These are phyloP conservation scores for Debaryomyces singareniensis DNA, from an alignment of 1,139 yeast species.

Conservation along the genomic window DNA sequence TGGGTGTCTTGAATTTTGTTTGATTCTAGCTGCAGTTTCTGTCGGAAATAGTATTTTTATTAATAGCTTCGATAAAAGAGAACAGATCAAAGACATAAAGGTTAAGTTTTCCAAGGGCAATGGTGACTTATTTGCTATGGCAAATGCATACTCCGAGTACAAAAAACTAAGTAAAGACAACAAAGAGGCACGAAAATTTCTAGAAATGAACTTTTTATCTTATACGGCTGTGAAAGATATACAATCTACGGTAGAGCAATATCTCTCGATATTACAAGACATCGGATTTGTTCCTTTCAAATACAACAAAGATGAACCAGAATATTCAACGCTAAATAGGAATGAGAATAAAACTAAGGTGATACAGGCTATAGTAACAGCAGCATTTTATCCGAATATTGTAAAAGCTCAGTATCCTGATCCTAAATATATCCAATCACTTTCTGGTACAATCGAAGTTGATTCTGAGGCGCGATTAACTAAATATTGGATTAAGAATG, in stretches of 20 bases:
- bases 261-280: slow-evolving; percentile 59
- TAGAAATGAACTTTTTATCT: slow-evolving; percentile 59
- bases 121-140: slow-evolving; percentile 74
- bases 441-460: slow-evolving; percentile 73
- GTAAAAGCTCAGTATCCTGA: slow-evolving; percentile 81
- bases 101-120: slow-evolving; percentile 24
- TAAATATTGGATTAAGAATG: slow-evolving; percentile 64
- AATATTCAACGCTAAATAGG: slow-evolving; percentile 28
- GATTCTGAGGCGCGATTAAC: slow-evolving; percentile 77
- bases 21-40: slow-evolving; percentile 69
- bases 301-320: slow-evolving; percentile 19
- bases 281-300: slow-evolving; percentile 64
- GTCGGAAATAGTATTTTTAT: slow-evolving; percentile 72
- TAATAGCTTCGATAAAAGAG: slow-evolving; percentile 57
- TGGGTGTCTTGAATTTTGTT: slow-evolving; percentile 73
- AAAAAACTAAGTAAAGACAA: slow-evolving; percentile 14
- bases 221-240: slow-evolving; percentile 65
- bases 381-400: slow-evolving; percentile 76
- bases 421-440: slow-evolving; percentile 61
- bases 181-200: slow-evolving; percentile 39
- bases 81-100: slow-evolving; percentile 49
- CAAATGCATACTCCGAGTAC: slow-evolving; percentile 53
- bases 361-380: slow-evolving; percentile 64
- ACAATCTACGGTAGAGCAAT: slow-evolving; percentile 63
- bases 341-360: slow-evolving; percentile 46